A percentile compares a stretch with the other conserved stretches of the same genome.
Conservation (phyloP, 768 basidiomycete genomes). For the Chalciporus chontae region DNA sequence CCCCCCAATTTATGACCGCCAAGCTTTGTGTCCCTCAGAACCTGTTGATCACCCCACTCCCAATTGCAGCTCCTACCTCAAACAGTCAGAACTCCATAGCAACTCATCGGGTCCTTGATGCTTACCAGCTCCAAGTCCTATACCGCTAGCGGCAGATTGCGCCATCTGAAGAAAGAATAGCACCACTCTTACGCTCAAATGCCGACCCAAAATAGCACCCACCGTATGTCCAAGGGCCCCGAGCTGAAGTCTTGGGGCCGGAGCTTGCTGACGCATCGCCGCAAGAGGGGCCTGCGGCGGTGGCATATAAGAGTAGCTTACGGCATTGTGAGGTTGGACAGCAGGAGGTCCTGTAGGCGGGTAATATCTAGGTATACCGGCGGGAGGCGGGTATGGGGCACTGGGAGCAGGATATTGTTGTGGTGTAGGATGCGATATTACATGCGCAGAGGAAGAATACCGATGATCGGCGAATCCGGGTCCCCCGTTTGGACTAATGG, state of each 20-base stretch:
- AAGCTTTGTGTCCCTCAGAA: constrained; percentile 31
- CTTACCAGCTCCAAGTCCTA: constrained; percentile 47
- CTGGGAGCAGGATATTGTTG: constrained; percentile 11
- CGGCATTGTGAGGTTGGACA: constrained; percentile 14
- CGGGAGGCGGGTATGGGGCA: constrained; percentile 7
- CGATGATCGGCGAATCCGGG: constrained; percentile 9
- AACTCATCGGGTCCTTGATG: not conserved
- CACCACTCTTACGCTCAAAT: not conserved
- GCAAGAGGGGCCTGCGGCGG: constrained; percentile 31
- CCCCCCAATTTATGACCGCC: no score
- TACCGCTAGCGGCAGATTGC: constrained; percentile 37
- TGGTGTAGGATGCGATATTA: constrained; percentile 10
- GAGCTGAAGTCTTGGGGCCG: constrained; percentile 35
- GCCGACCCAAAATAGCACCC: constrained; percentile 4
- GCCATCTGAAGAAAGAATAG: constrained; percentile 22
- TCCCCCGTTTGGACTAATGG: constrained; percentile 2
- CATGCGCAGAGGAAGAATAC: constrained; percentile 15
- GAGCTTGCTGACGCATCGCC: constrained; percentile 28
- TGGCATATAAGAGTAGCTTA: constrained; percentile 13
- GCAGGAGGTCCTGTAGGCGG: constrained; percentile 1
- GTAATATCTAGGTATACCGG: constrained; percentile 13
- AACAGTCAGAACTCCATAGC: not conserved
- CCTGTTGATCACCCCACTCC: constrained; percentile 43
- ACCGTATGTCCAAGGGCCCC: constrained; percentile 40
- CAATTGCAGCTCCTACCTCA: constrained; percentile 40